Evolutionary conservation across 768 basidiomycete genomes (phyloP).

Genomic region (Xanthoconium purpureum): DNA sequence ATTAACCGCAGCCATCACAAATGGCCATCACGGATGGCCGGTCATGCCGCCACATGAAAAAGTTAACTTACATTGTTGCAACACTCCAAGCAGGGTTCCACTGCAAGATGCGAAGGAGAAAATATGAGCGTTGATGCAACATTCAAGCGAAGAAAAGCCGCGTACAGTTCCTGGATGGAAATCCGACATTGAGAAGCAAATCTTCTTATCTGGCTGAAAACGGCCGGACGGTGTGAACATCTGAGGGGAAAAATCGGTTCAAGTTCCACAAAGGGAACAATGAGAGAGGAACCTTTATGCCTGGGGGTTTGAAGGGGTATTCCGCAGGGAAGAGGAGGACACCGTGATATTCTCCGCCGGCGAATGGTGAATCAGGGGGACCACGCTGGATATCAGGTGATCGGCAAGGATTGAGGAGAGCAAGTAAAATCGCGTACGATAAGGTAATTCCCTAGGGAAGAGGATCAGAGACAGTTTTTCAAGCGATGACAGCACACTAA

Average conservation of each 20-base stretch:
- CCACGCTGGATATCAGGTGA: conserved; percentile 58
- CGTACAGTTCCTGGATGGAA: conserved; percentile 86
- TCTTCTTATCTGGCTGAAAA: conserved; percentile 90
- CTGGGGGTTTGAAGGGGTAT: conserved; percentile 96
- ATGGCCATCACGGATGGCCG: conserved; percentile 10
- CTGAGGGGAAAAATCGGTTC: conserved; percentile 38
- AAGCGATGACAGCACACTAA: conserved; percentile 41
- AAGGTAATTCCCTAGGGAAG: conserved; percentile 83
- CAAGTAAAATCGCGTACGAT: conserved; percentile 54
- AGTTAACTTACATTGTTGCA: conserved; percentile 75
- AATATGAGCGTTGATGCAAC: neutral
- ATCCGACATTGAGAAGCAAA: conserved; percentile 98
- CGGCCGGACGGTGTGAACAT: conserved; percentile 91
- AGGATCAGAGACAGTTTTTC: conserved; percentile 9
- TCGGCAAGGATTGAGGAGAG: conserved; percentile 1
- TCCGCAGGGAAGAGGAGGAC: conserved; percentile 89
- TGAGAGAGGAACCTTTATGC: conserved; percentile 72
- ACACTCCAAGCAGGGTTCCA: conserved; percentile 98
- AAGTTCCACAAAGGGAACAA: conserved; percentile 2
- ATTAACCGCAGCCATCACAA: conserved; percentile 13
- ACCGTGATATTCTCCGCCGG: conserved; percentile 93
- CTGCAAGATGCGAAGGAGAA: conserved; percentile 34
- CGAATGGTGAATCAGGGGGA: conserved; percentile 88
- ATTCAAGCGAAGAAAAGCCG: conserved; percentile 13
- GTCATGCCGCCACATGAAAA: neutral